A percentile compares a stretch with the other conserved stretches of the same genome.
phyloP scores from a whole-genome alignment of 495 filamentous ascomycete genomes.

The Usnea hakonensis region DNA sequence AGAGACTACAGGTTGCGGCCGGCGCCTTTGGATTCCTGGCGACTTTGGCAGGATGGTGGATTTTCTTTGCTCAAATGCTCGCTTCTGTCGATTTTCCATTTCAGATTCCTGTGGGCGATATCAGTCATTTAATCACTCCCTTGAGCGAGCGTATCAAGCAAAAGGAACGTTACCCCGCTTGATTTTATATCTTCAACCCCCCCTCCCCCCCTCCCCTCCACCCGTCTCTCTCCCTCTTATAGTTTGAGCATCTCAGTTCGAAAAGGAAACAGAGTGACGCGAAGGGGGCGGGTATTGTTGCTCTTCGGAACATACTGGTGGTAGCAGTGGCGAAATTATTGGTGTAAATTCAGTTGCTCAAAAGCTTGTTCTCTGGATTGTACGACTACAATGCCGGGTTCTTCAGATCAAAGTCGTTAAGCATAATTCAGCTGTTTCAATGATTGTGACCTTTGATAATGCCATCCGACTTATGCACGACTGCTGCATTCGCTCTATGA shows the following conservation, averaged over 20 bases:
- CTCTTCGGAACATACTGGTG: neutral
- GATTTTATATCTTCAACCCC: neutral
- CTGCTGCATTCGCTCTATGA: neutral
- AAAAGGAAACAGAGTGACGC: neutral
- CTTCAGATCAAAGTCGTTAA: neutral
- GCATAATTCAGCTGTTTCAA: neutral
- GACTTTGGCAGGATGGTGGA: conserved; percentile 33
- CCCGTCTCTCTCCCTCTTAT: neutral
- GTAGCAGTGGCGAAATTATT: neutral
- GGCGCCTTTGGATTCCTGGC: conserved; percentile 24
- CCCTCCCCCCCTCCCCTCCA: no score
- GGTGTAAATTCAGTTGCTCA: neutral
- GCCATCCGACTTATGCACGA: neutral
- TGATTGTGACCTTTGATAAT: neutral
- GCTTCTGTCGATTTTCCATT: conserved; percentile 50
- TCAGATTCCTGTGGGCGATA: conserved; percentile 47
- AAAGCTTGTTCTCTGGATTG: neutral
- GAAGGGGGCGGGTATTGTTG: neutral
- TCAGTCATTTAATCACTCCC: conserved; percentile 28
- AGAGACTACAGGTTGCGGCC: conserved; percentile 26
- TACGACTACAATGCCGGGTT: neutral
- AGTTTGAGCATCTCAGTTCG: neutral
- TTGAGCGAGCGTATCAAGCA: conserved; percentile 15
- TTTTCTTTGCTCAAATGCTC: conserved; percentile 48
- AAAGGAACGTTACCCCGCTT: conserved; percentile 17